Evolutionary conservation across 1,284 basidiomycete genomes (phyloP), one percentile per base, ranked within the genome.

Genomic region (Wolfiporia cocos): DNA sequence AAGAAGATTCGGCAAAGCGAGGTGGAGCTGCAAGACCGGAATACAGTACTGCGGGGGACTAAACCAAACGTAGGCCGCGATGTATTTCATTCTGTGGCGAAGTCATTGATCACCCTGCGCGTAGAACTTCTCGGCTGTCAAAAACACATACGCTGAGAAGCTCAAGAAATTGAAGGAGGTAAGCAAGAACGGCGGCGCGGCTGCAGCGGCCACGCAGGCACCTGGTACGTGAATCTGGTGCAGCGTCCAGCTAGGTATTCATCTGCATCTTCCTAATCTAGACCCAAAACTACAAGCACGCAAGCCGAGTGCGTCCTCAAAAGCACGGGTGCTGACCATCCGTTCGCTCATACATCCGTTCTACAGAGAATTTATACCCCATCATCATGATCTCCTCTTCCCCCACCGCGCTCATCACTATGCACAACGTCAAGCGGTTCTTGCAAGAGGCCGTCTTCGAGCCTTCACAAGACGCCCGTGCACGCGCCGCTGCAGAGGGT

Each of bases 361-460:
- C 7, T 1, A 0, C 24, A 81, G 79, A 74, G 43, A 78, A 78
- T 51, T 78, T 76, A 57, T 82, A 86, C 62, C 94, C 94, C 0
- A 98, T 99, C 58, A 94, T 98, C 61, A 85, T 98, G 65, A 92
- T 99, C 29, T 95, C 93, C 0, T 96, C 92, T 0, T 93, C 91
- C 1, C 93, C 93, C 0, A 97, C 94, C 0, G 84, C 93, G 6
- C 78, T 99, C 41, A 82, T 99, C 57, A 97, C 92, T 4, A 96
- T 99, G 92, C 86, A 94, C 76, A 99, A 99, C 62, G 92, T 98
- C 47, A 91, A 91, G 61, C 78, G 78, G 34, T 95, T 98, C 63
- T 67, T 99, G 14, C 91, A 97, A 66, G 89, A 97, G 56, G 81
- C 92, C 2, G 68, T 81, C 76, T 94, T 93, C 55, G 86, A 92